These are phyloP conservation scores for Hemileccinum impolitum DNA, from an alignment of 768 basidiomycete species.

Conservation along the genomic window DNA sequence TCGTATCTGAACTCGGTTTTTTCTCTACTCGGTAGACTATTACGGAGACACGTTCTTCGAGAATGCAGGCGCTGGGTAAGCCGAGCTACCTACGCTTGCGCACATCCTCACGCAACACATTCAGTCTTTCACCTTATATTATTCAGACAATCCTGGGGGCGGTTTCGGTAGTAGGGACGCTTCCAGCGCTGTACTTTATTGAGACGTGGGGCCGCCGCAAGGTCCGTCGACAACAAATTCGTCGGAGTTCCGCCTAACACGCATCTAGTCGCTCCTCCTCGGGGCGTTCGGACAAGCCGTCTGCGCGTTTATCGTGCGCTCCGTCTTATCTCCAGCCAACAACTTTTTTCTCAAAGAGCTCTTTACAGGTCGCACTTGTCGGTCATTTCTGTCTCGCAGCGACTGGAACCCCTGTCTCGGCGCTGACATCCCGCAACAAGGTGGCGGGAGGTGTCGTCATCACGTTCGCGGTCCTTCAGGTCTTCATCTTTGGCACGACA, in stretches of 20 bases:
- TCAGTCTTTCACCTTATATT: constrained; percentile 62
- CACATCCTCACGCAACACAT: neutral
- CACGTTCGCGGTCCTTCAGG: constrained; percentile 75
- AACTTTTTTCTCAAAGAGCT: neutral
- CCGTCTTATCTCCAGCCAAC: neutral
- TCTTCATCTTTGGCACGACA: constrained; percentile 67
- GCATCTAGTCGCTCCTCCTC: constrained; percentile 54
- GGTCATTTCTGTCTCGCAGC: constrained; percentile 68
- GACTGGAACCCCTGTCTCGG: constrained; percentile 40
- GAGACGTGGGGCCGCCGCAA: constrained; percentile 73
- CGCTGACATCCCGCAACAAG: constrained; percentile 54
- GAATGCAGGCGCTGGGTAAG: constrained; percentile 62
- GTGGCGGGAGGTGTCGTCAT: constrained; percentile 65
- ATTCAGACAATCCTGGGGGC: constrained; percentile 75
- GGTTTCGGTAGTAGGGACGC: constrained; percentile 67
- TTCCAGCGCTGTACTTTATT: constrained; percentile 67
- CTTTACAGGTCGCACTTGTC: constrained; percentile 57
- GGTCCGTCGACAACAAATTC: constrained; percentile 30
- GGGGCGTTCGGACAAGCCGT: constrained; percentile 59
- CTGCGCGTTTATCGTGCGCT: constrained; percentile 58
- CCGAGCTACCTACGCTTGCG: neutral
- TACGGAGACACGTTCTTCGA: constrained; percentile 82
- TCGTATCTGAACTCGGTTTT: constrained; percentile 13
- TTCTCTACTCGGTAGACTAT: constrained; percentile 49
- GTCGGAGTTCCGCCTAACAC: neutral